phyloP scores from a whole-genome alignment of 768 basidiomycete species.

The Tulasnella sp. region DNA sequence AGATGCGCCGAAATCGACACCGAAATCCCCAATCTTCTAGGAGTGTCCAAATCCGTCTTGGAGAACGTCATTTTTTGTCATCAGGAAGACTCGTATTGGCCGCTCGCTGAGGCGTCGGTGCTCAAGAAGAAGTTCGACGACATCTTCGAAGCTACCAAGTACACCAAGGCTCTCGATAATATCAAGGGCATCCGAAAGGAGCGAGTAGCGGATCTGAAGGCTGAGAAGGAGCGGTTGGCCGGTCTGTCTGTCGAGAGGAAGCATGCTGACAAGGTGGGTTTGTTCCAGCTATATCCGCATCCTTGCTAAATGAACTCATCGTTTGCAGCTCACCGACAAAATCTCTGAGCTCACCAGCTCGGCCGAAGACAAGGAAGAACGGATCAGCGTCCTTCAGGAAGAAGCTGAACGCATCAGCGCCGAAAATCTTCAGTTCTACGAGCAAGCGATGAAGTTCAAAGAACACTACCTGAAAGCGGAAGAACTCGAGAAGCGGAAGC shows the following conservation, averaged over 20 bases:
- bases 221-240: conserved; percentile 85
- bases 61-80: conserved; percentile 99
- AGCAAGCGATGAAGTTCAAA: conserved; percentile 81
- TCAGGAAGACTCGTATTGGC: conserved; percentile 99
- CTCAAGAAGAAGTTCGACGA: conserved; percentile 99
- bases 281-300: neutral
- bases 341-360: conserved; percentile 61
- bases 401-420: conserved; percentile 35
- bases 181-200: conserved; percentile 93
- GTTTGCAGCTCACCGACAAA: conserved; percentile 57
- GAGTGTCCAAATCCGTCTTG: conserved; percentile 96
- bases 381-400: conserved; percentile 68
- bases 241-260: conserved; percentile 79
- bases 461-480: conserved; percentile 78
- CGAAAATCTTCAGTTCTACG: conserved; percentile 62
- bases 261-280: conserved; percentile 75
- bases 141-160: conserved; percentile 98
- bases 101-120: conserved; percentile 83
- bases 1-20: conserved; percentile 97
- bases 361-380: conserved; percentile 71
- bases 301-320: neutral
- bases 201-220: conserved; percentile 84
- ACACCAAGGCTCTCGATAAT: conserved; percentile 89
- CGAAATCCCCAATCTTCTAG: conserved; percentile 90
- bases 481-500: conserved; percentile 62